Base-by-base conservation (phyloP, 805 yeast genomes). In the Candida michaelii region DNA sequence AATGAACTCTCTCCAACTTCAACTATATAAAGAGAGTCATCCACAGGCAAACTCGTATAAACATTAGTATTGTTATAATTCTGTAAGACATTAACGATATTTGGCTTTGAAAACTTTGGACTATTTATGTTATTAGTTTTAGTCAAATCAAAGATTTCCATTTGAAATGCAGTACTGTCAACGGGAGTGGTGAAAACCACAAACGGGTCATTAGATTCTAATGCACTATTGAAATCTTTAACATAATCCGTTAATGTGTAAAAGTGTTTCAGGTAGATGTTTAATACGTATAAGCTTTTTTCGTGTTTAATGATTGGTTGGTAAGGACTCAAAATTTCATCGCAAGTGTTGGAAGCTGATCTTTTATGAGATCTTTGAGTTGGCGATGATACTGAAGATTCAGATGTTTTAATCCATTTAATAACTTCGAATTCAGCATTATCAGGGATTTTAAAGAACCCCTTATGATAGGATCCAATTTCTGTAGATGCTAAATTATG, bases 391-490 rank as follows among this genome's bases (percentile, higher is more conserved):
- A 12, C 18, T 5, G 33, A 19, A 10, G 32, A 27, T 16, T 40
- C 18, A 27, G 41, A 30, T 19, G 37, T 35, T 35, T 43, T 33
- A 39, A 40, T 47, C 58, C 58, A 53, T 30, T 53, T 49, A 11
- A 52, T 33, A 9, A 47, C 30, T 33, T 52, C 48, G 30, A 52
- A 45, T 7, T 15, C 12, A n/a, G 46, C 34, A 12, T 23, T 45
- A 12, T 23, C 14, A 17, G 30, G 11, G 21, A 19, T 9, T 19
- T 51, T 52, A 42, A 50, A 51, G 31, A 46, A 45, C 9, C 40
- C 49, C 30, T 41, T 46, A 27, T 45, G 42, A 27, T 47, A 56
- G 9, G 48, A 36, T 8, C 61, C 63, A 25, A 59, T 42, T 15
- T 46, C 54, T 18, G 34, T 45, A 11, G 41, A 18, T 14, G 36